Percentiles rank a stretch among this genome's conserved stretches.
Conservation (phyloP, 1,284 basidiomycete genomes). For the Schizophyllum commune region DNA sequence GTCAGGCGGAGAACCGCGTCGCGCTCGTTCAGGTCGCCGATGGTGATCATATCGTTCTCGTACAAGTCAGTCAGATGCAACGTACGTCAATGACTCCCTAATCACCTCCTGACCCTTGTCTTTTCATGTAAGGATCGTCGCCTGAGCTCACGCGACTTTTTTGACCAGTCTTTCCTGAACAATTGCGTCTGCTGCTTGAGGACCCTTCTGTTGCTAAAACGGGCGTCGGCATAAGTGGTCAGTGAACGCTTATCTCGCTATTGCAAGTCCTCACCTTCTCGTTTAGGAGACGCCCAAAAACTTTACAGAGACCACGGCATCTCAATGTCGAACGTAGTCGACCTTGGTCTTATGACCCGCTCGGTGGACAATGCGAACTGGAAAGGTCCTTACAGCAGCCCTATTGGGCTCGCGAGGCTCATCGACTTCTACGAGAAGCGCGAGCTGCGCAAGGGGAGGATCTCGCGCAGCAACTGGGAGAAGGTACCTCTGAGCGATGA, state of each 20-base stretch:
- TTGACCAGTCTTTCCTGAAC: constrained; percentile 44
- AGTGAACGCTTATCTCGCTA: constrained; percentile 12
- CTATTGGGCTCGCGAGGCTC: constrained; percentile 55
- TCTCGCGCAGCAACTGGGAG: constrained; percentile 62
- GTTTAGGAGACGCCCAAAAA: constrained; percentile 56
- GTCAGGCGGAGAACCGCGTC: constrained; percentile 49
- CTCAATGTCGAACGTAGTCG: constrained; percentile 45
- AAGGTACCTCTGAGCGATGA: constrained; percentile 29
- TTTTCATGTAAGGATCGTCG: background rate
- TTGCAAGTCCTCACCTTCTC: background rate
- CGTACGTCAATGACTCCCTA: constrained; percentile 24
- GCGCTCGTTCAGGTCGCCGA: constrained; percentile 65
- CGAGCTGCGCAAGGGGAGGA: constrained; percentile 46
- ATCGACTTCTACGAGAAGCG: constrained; percentile 48
- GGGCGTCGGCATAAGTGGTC: constrained; percentile 65
- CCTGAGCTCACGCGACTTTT: constrained; percentile 1
- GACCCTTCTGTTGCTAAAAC: constrained; percentile 47
- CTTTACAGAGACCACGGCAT: constrained; percentile 42
- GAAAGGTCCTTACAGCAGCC: constrained; percentile 52
- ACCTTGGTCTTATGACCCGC: constrained; percentile 59
- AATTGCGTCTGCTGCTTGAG: constrained; percentile 41
- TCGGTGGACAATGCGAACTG: constrained; percentile 59
- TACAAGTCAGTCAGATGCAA: constrained; percentile 58
- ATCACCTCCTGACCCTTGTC: constrained; percentile 1
- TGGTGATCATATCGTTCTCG: constrained; percentile 41